Evolutionary conservation across 768 basidiomycete genomes (phyloP).

Genomic region (Suillus decipiens): DNA sequence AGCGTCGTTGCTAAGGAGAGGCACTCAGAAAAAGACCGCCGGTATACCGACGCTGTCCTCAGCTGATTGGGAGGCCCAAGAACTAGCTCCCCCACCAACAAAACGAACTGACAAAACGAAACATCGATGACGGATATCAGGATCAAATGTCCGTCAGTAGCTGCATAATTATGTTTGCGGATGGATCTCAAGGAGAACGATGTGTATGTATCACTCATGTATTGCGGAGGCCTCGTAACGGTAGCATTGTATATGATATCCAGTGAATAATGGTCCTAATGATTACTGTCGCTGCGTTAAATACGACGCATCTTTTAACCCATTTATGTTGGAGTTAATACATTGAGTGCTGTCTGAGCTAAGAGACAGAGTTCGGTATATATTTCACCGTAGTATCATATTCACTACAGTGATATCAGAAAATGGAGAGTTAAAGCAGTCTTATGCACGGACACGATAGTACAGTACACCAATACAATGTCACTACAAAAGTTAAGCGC

Average conservation of each 20-base stretch:
- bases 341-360: conserved; percentile 7
- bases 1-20: not conserved
- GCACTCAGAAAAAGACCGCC: conserved; percentile 31
- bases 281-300: conserved; percentile 24
- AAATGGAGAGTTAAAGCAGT: conserved; percentile 12
- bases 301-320: conserved; percentile 21
- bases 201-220: not conserved
- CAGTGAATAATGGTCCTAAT: conserved; percentile 8
- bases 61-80: conserved; percentile 56
- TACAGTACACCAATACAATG: too few species aligned
- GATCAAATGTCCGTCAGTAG: not conserved
- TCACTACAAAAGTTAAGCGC: too few species aligned
- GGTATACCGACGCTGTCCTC: conserved; percentile 50
- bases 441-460: not conserved
- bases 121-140: conserved; percentile 2
- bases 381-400: not conserved
- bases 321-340: not conserved
- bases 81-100: conserved; percentile 43
- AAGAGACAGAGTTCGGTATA: conserved; percentile 17
- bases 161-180: too few species aligned
- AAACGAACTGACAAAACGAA: not conserved
- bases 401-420: not conserved
- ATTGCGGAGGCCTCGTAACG: not conserved
- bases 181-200: not conserved
- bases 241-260: not conserved